Base-by-base conservation (phyloP, 2,329 filamentous ascomycete genomes). In the Verticillium isaacii region DNA sequence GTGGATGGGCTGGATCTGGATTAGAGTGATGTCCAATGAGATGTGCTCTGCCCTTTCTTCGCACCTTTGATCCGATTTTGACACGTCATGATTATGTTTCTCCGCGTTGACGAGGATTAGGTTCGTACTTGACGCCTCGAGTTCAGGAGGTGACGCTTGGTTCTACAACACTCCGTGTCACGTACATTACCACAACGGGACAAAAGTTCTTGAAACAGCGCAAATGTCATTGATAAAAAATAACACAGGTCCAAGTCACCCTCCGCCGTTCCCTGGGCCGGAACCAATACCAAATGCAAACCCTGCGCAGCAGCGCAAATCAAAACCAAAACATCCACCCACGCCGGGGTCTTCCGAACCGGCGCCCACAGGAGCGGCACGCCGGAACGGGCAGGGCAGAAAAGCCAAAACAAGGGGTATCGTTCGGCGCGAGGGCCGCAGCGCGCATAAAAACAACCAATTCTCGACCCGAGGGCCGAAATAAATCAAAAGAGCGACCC, bases 1-100 rank as follows among this genome's bases (percentile, higher is more conserved):
- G 77, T 81, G 9, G 72, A 76, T 15, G 76, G 77, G 12, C 65
- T 82, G 45, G 78, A 77, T 45, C 67, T 81, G 39, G n/a, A n/a
- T 45, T 45, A n/a, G 39, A 45, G 17, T 9, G 25, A 17, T 45
- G 15, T 45, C 39, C 39, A 29, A 29, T 29, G 29, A 29, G 29
- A 29, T 29, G 29, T 29, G 4, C 29, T 6, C 29, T 5, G 29
- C 1, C 29, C 29, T 6, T 29, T 29, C 29, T 29, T 29, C 29
- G 29, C 29, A 29, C 9, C 34, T 36, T 36, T 36, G 34, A 1
- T 36, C 12, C 34, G 34, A 3, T 11, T 5, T 14, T 36, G 34
- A 29, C 3, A 29, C 1, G 29, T 29, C 5, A 6, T 29, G 29
- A 29, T 29, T 29, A 3, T 29, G 29, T 29, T 29, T 29, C 6